Evolutionary conservation across 163 green algal genomes (phyloP).

Genomic region (Trebouxiophyceae sp.): DNA sequence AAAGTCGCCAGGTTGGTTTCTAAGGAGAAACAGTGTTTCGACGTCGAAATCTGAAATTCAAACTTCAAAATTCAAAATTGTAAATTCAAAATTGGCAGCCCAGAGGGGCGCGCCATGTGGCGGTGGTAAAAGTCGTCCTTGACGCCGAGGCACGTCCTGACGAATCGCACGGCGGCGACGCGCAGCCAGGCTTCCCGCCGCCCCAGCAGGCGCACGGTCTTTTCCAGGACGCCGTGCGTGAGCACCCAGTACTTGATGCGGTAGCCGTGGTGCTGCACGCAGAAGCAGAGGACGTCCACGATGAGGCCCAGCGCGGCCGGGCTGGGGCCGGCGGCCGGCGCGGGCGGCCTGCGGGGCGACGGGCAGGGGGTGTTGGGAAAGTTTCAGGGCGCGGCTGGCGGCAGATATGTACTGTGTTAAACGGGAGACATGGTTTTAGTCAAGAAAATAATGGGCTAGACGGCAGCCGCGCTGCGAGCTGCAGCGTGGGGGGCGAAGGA

Average conservation of each 20-base stretch:
- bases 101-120: conserved; percentile 43
- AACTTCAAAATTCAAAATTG: no score
- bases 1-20: no score
- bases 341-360: not conserved
- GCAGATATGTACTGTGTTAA: no score
- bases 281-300: conserved; percentile 93
- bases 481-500: no score
- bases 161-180: conserved; percentile 78
- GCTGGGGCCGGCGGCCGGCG: not conserved
- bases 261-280: conserved; percentile 82
- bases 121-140: conserved; percentile 93
- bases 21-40: no score
- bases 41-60: no score
- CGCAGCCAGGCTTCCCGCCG: conserved; percentile 78
- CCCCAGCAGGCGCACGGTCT: conserved; percentile 76
- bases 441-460: no score
- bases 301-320: conserved; percentile 59
- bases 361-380: no score
- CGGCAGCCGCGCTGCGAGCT: no score
- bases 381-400: no score
- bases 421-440: no score
- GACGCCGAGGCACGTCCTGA: conserved; percentile 72
- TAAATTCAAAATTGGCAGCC: no score
- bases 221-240: conserved; percentile 50
- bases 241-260: conserved; percentile 91